These are phyloP conservation scores for Ophiosphaerella narmari DNA, from an alignment of 2,329 filamentous ascomycete genomes.

Conservation along the genomic window DNA sequence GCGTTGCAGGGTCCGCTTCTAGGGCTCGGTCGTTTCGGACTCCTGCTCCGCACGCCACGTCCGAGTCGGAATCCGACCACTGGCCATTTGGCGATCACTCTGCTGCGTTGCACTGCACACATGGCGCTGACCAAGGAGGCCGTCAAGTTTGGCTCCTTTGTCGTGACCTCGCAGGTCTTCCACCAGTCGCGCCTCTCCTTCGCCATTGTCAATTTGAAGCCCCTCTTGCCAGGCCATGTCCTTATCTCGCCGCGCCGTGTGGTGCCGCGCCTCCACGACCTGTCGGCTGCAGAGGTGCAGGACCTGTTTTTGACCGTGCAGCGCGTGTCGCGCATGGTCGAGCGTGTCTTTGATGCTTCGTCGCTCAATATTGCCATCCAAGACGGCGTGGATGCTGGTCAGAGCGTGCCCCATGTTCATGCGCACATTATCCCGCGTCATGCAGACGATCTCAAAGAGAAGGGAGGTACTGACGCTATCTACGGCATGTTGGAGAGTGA, in stretches of 20 bases:
- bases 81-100: not conserved
- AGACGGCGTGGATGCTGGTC: slow-evolving; percentile 85
- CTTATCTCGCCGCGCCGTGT: slow-evolving; percentile 77
- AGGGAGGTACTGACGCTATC: slow-evolving; percentile 70
- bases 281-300: slow-evolving; percentile 71
- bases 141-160: slow-evolving; percentile 51
- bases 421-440: slow-evolving; percentile 84
- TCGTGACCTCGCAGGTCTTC: slow-evolving; percentile 69
- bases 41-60: not conserved
- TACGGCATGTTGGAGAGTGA: slow-evolving; percentile 84
- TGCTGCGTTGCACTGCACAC: slow-evolving; percentile 7
- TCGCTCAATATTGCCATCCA: slow-evolving; percentile 95
- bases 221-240: slow-evolving; percentile 89
- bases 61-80: not conserved
- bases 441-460: slow-evolving; percentile 61
- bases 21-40: slow-evolving; percentile 8
- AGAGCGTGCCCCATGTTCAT: slow-evolving; percentile 93
- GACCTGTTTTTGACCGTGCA: slow-evolving; percentile 91
- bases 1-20: no score
- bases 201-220: slow-evolving; percentile 93
- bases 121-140: slow-evolving; percentile 48
- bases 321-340: slow-evolving; percentile 76
- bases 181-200: slow-evolving; percentile 78
- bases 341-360: slow-evolving; percentile 64
- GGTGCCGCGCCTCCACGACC: slow-evolving; percentile 75